Base-by-base conservation (phyloP, 345 rosid species). In the Cardamine resedifolia region DNA sequence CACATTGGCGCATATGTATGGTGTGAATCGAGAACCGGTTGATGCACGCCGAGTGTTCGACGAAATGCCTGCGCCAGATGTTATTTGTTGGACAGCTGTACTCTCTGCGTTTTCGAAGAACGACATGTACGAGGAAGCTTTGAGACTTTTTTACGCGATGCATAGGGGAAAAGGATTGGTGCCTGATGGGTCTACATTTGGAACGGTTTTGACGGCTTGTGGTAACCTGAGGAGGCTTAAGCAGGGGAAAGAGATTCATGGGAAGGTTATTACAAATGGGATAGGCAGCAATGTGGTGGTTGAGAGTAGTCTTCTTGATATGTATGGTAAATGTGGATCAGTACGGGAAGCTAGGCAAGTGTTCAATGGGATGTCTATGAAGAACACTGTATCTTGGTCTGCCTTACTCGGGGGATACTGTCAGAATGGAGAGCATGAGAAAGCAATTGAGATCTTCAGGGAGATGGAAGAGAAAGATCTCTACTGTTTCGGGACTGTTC, bases 291-390 rank as follows among this genome's bases (percentile, higher is more conserved):
- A 86, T 55, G 92, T 94, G 27, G 71, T 87, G 30, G 88, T 89
- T 3, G 90, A 85, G 77, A 94, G 97, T 75, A 88, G 93, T 65
- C 91, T 94, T 38, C 81, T 94, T 53, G 96, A 91, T 84, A 91
- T 94, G 97, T 94, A 91, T 69, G 98, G 92, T 47, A 94, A 94
- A 87, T 91, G 95, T 1, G 77, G 96, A 59, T 73, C 78, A 24
- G 77, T 85, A 9, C 36, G 74, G 21, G 83, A 81, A 62, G 86
- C 97, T 72, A 88, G 76, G 58, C 61, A 71, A 48, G 87, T 86
- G 75, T 89, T 94, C 51, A 85, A 85, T 78, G 79, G 86, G 56
- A 94, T 94, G 93, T 59, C 70, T 30, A 60, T 52, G 41, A 91
- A 82, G 79, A 94, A 91, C 79, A 72, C 82, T 0, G 82, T 94